Evolutionary conservation across 164 flowering plant genomes (phyloP).

Genomic region (Sextonia rubra): DNA sequence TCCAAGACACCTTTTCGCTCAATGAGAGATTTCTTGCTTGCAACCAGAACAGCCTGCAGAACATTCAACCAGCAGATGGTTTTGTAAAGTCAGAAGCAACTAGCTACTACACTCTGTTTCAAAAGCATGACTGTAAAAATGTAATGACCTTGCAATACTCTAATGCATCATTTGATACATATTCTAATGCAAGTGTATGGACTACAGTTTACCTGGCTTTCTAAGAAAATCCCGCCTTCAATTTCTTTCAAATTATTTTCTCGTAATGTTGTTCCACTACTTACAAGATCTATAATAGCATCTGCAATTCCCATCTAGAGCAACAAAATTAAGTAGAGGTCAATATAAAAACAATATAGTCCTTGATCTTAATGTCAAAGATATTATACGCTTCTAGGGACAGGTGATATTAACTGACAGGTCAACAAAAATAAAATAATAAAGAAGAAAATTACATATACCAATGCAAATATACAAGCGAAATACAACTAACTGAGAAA

Average conservation of each 20-base stretch:
- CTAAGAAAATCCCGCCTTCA: conserved; percentile 80
- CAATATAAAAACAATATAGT: neutral
- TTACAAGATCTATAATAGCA: conserved; percentile 95
- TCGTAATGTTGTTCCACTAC: conserved; percentile 89
- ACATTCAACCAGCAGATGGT: neutral
- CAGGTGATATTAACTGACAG: no score
- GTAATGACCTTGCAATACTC: neutral
- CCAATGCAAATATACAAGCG: no score
- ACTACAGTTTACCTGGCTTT: conserved; percentile 71
- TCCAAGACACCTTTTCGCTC: conserved; percentile 64
- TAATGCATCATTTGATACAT: neutral
- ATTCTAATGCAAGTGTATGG: neutral
- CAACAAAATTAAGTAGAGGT: conserved; percentile 6
- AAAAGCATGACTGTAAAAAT: no score
- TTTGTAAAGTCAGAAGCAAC: neutral
- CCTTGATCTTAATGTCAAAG: neutral
- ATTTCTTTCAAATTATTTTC: conserved; percentile 96
- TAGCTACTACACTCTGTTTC: neutral
- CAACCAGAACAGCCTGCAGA: conserved; percentile 85
- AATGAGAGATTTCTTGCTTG: conserved; percentile 67
- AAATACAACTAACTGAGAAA: no score
- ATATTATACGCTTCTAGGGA: no score
- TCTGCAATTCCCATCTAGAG: conserved; percentile 96
- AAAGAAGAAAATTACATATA: no score
- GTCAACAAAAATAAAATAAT: no score